These are phyloP conservation scores for Leccinum boreale DNA, from an alignment of 768 basidiomycete genomes.

Conservation along the genomic window DNA sequence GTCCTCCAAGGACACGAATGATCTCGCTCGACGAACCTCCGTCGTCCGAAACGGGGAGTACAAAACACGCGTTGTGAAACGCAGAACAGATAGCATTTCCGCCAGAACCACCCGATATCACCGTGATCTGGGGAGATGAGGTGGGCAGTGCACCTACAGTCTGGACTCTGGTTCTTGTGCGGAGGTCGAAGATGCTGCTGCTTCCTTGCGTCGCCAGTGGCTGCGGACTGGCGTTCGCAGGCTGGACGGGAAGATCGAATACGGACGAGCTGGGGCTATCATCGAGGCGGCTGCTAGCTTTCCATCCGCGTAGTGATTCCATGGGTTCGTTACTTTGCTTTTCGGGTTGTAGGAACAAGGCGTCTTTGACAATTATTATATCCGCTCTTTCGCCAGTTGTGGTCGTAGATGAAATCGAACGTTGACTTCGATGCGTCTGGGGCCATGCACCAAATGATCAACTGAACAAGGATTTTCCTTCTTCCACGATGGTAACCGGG, in stretches of 20 bases:
- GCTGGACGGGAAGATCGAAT: slow-evolving; percentile 66
- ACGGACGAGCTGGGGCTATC: slow-evolving; percentile 68
- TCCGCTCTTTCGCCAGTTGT: neutral
- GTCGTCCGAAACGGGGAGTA: slow-evolving; percentile 92
- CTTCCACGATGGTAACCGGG: neutral
- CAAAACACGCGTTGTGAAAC: slow-evolving; percentile 74
- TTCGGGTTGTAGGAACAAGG: neutral
- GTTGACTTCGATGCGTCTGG: neutral
- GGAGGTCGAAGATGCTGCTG: slow-evolving; percentile 1
- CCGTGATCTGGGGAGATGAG: slow-evolving; percentile 48
- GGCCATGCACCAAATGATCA: neutral
- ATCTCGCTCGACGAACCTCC: slow-evolving; percentile 96
- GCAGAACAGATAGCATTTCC: slow-evolving; percentile 89
- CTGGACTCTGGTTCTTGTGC: neutral
- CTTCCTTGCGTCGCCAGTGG: slow-evolving; percentile 15
- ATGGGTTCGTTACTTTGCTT: slow-evolving; percentile 1
- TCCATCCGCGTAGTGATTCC: slow-evolving; percentile 14
- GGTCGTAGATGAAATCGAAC: neutral
- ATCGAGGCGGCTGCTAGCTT: slow-evolving; percentile 10
- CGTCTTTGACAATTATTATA: neutral
- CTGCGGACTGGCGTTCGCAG: slow-evolving; percentile 16
- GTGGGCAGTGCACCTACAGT: slow-evolving; percentile 3
- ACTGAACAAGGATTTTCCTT: neutral
- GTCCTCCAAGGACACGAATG: slow-evolving; percentile 84
- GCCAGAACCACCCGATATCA: slow-evolving; percentile 93